Evolutionary conservation across 78 protist genomes (phyloP), one percentile per base, ranked within the genome.

Genomic region (Mantamonas sphyraenae): DNA sequence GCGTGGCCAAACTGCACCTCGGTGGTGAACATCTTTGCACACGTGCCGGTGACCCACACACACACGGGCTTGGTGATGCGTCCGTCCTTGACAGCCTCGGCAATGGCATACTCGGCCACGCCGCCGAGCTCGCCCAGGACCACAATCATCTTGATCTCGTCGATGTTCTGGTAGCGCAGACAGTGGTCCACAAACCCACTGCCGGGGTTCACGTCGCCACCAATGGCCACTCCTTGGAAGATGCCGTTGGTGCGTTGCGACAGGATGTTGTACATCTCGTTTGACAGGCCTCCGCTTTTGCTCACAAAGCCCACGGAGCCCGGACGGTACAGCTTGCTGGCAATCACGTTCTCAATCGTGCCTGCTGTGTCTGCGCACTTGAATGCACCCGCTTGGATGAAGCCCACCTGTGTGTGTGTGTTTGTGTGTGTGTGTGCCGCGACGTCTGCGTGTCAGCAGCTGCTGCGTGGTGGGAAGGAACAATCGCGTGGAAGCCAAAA

Each of bases 121-220:
- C 97, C 97, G 22, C 97, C 97, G 19, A 93, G 81, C 65, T 90
- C 97, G 10, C 94, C 97, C 28, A 93, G 72, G 5, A 93, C 57
- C 28, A 93, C 93, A 7, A 93, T 33, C 85, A 93, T 77, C 73
- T 88, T 84, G 77, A 74, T 68, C 9, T 78, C 73, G 55, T 77
- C 79, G 31, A 53, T 31, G 28, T 22, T 30, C 62, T 77, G 35
- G 53, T 42, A 90, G 60, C 95, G 73, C 37, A 84, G 10, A 19
- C 83, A 63, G 66, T 86, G 90, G 40, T 91, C 97, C 12, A 81
- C 42, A 34, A 93, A 68, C 26, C 90, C 74, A 0, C 91, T 74
- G 34, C 94, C 95, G 2, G 97, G 93, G 79, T 84, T 88, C 20
- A 82, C 66, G 78, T 93, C 97, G 37, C 96, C 95, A 3, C 97